Evolutionary conservation across 2,329 filamentous ascomycete species (phyloP).

Genomic region (Diplocarpon mali): DNA sequence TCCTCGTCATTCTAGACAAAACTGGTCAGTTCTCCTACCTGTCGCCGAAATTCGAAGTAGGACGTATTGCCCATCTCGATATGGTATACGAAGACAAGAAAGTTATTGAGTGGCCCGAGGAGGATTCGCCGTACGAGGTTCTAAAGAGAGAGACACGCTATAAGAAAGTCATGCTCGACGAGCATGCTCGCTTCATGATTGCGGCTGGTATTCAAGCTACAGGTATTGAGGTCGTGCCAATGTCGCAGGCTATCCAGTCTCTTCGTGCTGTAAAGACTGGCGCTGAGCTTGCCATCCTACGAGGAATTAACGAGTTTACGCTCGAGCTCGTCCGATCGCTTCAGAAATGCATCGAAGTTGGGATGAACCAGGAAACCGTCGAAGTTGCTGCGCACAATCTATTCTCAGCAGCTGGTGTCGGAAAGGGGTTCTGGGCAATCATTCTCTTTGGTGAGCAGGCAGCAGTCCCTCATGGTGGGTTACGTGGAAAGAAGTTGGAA

Average conservation of each 20-base stretch:
- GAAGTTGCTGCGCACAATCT: conserved; percentile 41
- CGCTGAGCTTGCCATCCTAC: conserved; percentile 43
- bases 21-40: conserved; percentile 47
- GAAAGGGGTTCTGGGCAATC: conserved; percentile 50
- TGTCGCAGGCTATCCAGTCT: conserved; percentile 40
- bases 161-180: conserved; percentile 45
- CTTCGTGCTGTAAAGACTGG: conserved; percentile 46
- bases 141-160: conserved; percentile 33
- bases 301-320: conserved; percentile 51
- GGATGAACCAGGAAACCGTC: conserved; percentile 45
- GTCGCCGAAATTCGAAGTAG: conserved; percentile 48
- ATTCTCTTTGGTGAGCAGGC: conserved; percentile 43
- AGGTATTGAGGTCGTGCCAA: conserved; percentile 43
- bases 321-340: conserved; percentile 48
- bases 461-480: conserved; percentile 30
- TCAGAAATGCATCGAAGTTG: conserved; percentile 39
- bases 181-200: conserved; percentile 54
- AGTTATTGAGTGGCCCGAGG: conserved; percentile 49
- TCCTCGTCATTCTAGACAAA: conserved; percentile 42
- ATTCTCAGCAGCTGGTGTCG: conserved; percentile 36
- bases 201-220: conserved; percentile 40
- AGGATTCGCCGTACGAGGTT: conserved; percentile 50
- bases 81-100: conserved; percentile 41
- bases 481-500: conserved; percentile 36
- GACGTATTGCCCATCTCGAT: conserved; percentile 43